A percentile compares a stretch with the other conserved stretches of the same genome.
Evolutionary conservation across 2,329 filamentous ascomycete genomes (phyloP).

Genomic region (Xylaria sp.): DNA sequence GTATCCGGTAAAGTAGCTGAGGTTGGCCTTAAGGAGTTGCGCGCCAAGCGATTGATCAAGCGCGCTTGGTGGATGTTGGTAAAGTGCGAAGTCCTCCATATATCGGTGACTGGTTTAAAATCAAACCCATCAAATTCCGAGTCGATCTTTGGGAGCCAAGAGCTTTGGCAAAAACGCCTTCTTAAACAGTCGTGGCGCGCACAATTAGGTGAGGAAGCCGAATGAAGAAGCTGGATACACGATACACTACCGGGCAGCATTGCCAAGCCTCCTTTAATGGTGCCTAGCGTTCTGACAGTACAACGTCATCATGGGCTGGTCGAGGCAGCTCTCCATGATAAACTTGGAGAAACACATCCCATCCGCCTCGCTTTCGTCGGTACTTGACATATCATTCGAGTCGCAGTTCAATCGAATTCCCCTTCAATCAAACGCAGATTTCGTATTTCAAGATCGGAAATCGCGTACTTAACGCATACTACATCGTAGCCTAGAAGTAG

Average conservation of each 20-base stretch:
- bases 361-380: neutral
- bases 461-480: neutral
- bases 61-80: neutral
- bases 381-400: neutral
- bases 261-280: constrained; percentile 24
- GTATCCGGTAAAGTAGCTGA: neutral
- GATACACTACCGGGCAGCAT: constrained; percentile 12
- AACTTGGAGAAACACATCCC: neutral
- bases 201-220: constrained; percentile 3
- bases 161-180: constrained; percentile 8
- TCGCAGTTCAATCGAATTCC: neutral
- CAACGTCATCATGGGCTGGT: constrained; percentile 15
- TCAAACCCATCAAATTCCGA: neutral
- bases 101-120: neutral
- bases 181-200: constrained; percentile 19
- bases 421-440: neutral
- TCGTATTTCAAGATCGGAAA: neutral
- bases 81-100: constrained; percentile 2
- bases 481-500: neutral
- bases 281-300: constrained; percentile 7
- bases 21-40: constrained; percentile 8
- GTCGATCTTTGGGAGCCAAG: constrained; percentile 18
- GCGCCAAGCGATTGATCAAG: constrained; percentile 17
- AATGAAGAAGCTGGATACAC: constrained; percentile 22
- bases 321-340: neutral